Base-by-base conservation (phyloP, 2,329 filamentous ascomycete species). In the Claviceps cyperi region DNA sequence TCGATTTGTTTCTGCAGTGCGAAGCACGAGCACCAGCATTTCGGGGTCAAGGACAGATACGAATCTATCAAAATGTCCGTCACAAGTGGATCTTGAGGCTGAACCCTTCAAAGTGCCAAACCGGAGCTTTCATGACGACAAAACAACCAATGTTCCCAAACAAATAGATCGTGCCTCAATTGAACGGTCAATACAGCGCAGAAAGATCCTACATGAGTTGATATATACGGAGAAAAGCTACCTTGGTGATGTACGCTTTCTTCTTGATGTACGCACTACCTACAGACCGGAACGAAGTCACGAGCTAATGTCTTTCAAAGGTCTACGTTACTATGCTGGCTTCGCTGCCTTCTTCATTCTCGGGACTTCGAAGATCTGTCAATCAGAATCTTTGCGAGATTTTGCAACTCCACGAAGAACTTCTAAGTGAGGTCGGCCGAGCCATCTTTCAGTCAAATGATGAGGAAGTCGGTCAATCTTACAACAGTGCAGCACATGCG, bases 211-310 rank as follows among this genome's bases (percentile, higher is more conserved):
- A 37, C 86, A 92, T 61, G 92, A 97, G 66, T 71, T 97, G 47
- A 80, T 96, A 53, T 77, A 70, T 51, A 94, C 90, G 0, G 92
- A 97, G 64, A 85, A 92, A 62, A 80, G 83, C 59, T 97, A 97
- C 62, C 82, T 97, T 58, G 80, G 83, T 15, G 91, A 95, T 59
- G 67, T 97, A 51, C 87, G 87, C 58, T 88, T 92, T 56, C 71
- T 97, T 52, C 84, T 85, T 62, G 89, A 94, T 66, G 90, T 91
- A 69, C 62, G 80, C 60, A 40, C 14, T 8, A 3, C 5, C 28
- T 13, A 11, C 2, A 17, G 36, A 14, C 2, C 40, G 9, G 6
- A 24, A 22, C 4, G 17, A 28, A 3, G 9, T 7, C 6, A 2
- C 9, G 11, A 15, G 36, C 52, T 64, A 43, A 63, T 54, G 63